Evolutionary conservation across 1,139 yeast genomes (phyloP).

Genomic region (Suhomyces ambrosiae): DNA sequence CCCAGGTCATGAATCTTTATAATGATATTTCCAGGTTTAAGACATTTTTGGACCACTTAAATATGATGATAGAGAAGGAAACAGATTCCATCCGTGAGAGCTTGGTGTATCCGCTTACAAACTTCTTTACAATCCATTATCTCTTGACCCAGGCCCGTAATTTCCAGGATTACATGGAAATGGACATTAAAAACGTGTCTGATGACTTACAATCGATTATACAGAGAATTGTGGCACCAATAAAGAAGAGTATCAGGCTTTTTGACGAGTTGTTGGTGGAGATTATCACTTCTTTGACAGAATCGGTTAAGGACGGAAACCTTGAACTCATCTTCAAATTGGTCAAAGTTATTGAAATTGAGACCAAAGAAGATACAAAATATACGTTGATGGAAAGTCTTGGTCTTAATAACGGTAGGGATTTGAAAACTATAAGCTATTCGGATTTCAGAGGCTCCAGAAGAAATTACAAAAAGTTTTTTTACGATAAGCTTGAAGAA

Average conservation of each 20-base stretch:
- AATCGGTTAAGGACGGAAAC: conserved; percentile 69
- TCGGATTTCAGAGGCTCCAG: conserved; percentile 43
- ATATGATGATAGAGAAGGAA: conserved; percentile 55
- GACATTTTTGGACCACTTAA: conserved; percentile 51
- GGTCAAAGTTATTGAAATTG: conserved; percentile 77
- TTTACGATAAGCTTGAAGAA: conserved; percentile 60
- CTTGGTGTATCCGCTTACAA: conserved; percentile 59
- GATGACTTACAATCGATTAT: conserved; percentile 75
- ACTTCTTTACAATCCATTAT: conserved; percentile 68
- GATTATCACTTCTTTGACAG: conserved; percentile 67
- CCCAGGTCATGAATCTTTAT: conserved; percentile 66
- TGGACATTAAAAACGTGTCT: conserved; percentile 54
- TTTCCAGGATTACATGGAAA: conserved; percentile 71
- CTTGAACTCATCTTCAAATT: conserved; percentile 66
- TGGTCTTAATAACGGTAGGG: conserved; percentile 23
- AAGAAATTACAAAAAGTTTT: conserved; percentile 67
- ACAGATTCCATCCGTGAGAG: conserved; percentile 50
- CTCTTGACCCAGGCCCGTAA: conserved; percentile 71
- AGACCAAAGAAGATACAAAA: conserved; percentile 75
- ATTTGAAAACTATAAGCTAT: conserved; percentile 29
- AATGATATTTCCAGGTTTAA: conserved; percentile 63
- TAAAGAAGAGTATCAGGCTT: conserved; percentile 49
- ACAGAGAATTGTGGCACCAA: conserved; percentile 56
- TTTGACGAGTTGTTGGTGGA: conserved; percentile 70
- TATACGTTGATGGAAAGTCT: conserved; percentile 53